A percentile compares a stretch with the other conserved stretches of the same genome.
Evolutionary conservation across 345 rosid species (phyloP).

Genomic region (Hibiscus tridactylites): DNA sequence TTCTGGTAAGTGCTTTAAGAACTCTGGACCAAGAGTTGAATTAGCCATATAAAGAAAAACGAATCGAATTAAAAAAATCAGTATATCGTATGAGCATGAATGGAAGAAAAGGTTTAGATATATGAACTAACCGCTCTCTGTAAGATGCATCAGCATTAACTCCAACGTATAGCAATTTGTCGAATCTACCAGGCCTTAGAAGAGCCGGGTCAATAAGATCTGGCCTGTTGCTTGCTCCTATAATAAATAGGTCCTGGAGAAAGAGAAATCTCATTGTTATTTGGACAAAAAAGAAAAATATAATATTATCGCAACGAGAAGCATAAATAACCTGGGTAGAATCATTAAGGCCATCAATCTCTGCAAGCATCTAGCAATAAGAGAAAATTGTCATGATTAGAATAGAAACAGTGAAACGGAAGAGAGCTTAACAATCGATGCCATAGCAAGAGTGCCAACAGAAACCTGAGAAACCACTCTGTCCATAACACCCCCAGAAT

Average conservation of each 20-base stretch:
- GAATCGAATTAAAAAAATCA: not conserved
- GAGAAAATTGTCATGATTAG: conserved; percentile 8
- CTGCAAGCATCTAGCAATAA: conserved; percentile 82
- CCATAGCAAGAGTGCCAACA: conserved; percentile 10
- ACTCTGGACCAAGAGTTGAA: conserved; percentile 41
- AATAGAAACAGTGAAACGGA: not conserved
- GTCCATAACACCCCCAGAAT: conserved; percentile 99
- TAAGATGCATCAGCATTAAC: conserved; percentile 84
- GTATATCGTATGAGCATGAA: not conserved
- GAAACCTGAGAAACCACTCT: conserved; percentile 90
- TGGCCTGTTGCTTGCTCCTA: conserved; percentile 97
- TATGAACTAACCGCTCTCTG: conserved; percentile 60
- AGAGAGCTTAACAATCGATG: not conserved
- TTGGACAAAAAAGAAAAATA: conserved; percentile 6
- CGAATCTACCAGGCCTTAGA: conserved; percentile 92
- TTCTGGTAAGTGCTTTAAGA: conserved; percentile 90
- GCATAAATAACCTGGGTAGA: conserved; percentile 48
- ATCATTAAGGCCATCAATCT: conserved; percentile 91
- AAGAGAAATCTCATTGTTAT: not conserved
- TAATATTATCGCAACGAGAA: not conserved
- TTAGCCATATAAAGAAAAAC: not conserved
- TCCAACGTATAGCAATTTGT: conserved; percentile 89
- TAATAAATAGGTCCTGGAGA: conserved; percentile 73
- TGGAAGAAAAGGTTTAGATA: not conserved
- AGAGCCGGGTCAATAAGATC: conserved; percentile 97